Evolutionary conservation across 108 stramenopile genomes (phyloP).

Genomic region (Aureococcus anophagefferens): DNA sequence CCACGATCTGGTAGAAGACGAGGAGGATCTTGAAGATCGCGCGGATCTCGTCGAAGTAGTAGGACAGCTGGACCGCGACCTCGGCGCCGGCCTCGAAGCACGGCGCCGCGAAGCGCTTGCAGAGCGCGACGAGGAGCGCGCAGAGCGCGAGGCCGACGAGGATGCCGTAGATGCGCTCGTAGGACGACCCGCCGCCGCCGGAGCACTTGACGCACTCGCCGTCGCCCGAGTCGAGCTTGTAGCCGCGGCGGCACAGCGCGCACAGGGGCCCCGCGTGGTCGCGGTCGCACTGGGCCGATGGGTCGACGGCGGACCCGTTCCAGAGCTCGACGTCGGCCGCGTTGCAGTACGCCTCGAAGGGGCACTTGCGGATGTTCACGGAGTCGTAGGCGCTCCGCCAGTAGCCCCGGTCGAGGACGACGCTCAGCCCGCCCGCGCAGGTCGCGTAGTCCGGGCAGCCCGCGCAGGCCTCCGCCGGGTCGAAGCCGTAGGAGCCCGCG

Average conservation of each 20-base stretch:
- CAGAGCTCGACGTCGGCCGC: constrained; percentile 16
- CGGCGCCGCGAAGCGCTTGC: not conserved
- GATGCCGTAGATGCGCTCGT: constrained; percentile 15
- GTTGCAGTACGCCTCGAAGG: constrained; percentile 1
- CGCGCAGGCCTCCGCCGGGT: constrained; percentile 13
- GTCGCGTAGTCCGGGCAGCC: constrained; percentile 31
- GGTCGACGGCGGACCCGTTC: not conserved
- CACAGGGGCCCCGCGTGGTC: not conserved
- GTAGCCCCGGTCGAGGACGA: not conserved
- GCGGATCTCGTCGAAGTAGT: not conserved
- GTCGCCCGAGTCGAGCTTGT: not conserved
- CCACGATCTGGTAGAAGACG: constrained; percentile 29
- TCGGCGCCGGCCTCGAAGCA: not conserved
- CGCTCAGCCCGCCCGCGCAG: not conserved
- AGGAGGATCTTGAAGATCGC: not conserved
- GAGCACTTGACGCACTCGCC: not conserved
- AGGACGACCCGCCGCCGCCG: not conserved
- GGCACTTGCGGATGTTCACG: not conserved
- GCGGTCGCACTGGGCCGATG: not conserved
- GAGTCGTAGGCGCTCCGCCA: not conserved
- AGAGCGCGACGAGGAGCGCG: no score
- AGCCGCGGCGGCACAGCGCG: no score
- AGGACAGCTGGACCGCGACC: constrained; percentile 9
- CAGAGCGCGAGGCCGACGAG: constrained; percentile 12
- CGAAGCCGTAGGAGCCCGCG: constrained; percentile 33